These are phyloP conservation scores for Ceratobasidium sp. DNA, from an alignment of 1,284 basidiomycete genomes.

Conservation along the genomic window DNA sequence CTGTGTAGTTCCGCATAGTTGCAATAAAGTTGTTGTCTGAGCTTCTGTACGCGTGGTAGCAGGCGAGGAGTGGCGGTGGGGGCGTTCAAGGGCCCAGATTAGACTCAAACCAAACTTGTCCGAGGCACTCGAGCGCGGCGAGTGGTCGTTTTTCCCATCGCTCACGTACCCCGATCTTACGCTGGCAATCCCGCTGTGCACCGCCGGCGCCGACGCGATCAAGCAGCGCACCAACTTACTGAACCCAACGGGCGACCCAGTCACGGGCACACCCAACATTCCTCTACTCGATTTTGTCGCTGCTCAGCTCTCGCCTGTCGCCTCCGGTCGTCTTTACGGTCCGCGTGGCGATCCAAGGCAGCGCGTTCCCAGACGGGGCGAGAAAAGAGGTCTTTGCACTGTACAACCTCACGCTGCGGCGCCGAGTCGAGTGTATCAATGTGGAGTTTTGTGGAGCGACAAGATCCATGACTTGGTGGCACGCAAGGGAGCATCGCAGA, in stretches of 20 bases:
- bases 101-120: conserved; percentile 80
- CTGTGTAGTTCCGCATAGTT: conserved; percentile 10
- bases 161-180: conserved; percentile 91
- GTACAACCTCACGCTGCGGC: conserved; percentile 79
- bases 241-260: conserved; percentile 54
- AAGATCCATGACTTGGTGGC: conserved; percentile 70
- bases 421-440: conserved; percentile 94
- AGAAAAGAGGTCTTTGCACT: conserved; percentile 81
- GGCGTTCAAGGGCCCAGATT: too few relatives aligned
- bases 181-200: conserved; percentile 75
- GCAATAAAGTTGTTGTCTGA: neutral
- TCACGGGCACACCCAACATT: conserved; percentile 62
- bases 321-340: conserved; percentile 95
- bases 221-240: conserved; percentile 95
- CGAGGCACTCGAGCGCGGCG: conserved; percentile 65
- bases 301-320: conserved; percentile 81
- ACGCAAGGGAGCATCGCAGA: conserved; percentile 76
- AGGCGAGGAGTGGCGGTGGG: too few relatives aligned
- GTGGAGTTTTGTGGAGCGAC: conserved; percentile 84
- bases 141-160: conserved; percentile 88
- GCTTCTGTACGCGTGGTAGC: too few relatives aligned
- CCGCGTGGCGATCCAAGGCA: conserved; percentile 88
- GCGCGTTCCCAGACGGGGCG: conserved; percentile 86
- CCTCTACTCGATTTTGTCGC: conserved; percentile 81
- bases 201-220: conserved; percentile 89